Evolutionary conservation across 2,329 filamentous ascomycete species (phyloP).

Genomic region (Clonostachys rosea): DNA sequence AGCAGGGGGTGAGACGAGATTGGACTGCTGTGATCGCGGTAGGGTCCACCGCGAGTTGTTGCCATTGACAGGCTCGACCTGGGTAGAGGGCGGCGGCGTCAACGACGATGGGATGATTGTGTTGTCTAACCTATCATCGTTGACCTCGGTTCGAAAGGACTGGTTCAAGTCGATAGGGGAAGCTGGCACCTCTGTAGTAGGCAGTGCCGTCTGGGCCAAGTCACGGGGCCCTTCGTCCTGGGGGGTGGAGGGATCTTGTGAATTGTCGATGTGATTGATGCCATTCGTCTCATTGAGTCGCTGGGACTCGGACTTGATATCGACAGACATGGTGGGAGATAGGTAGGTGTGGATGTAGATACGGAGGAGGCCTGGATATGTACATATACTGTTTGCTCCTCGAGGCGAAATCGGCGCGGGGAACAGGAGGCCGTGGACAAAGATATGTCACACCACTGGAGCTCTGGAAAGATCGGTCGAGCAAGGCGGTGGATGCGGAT

Average conservation of each 20-base stretch:
- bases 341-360: too few species aligned
- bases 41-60: conserved; percentile 14
- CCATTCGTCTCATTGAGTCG: conserved; percentile 19
- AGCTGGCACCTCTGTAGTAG: conserved; percentile 49
- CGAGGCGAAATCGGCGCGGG: too few species aligned
- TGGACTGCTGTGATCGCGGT: conserved; percentile 39
- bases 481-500: too few species aligned
- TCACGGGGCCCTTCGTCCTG: conserved; percentile 18
- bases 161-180: conserved; percentile 44
- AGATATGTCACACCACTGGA: too few species aligned
- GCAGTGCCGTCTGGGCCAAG: conserved; percentile 49
- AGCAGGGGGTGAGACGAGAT: conserved; percentile 49
- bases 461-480: too few species aligned
- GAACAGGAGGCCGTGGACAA: too few species aligned
- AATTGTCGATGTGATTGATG: conserved; percentile 23
- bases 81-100: conserved; percentile 53
- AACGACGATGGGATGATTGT: conserved; percentile 52
- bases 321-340: conserved; percentile 22
- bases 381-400: too few species aligned
- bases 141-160: conserved; percentile 45
- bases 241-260: conserved; percentile 23
- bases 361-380: too few species aligned
- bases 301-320: conserved; percentile 23
- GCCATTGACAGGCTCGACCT: conserved; percentile 27
- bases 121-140: conserved; percentile 37